Evolutionary conservation across 1,284 basidiomycete genomes (phyloP).

Genomic region (Ganoderma multipileum): DNA sequence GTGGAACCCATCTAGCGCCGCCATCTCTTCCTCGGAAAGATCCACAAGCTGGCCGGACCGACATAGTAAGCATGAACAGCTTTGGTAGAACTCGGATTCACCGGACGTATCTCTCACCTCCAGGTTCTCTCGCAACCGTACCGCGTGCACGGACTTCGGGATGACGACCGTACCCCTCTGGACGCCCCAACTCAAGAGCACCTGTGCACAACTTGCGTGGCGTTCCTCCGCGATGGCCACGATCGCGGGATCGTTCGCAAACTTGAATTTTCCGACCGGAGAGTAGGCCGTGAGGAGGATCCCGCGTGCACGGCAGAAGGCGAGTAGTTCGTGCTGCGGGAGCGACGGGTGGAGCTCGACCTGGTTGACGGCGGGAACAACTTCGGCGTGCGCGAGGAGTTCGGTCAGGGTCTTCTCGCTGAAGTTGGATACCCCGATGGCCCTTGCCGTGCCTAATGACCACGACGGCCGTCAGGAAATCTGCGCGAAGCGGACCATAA

Average conservation of each 20-base stretch:
- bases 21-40: slow-evolving; percentile 47
- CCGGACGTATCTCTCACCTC: slow-evolving; percentile 36
- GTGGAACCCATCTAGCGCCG: slow-evolving; percentile 47
- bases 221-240: slow-evolving; percentile 53
- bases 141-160: slow-evolving; percentile 54
- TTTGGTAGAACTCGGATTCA: not conserved
- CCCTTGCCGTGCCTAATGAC: slow-evolving; percentile 44
- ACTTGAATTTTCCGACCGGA: slow-evolving; percentile 50
- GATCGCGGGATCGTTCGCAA: slow-evolving; percentile 41
- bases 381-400: slow-evolving; percentile 43
- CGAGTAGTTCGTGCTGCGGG: slow-evolving; percentile 51
- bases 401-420: slow-evolving; percentile 54
- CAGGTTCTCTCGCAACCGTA: slow-evolving; percentile 54
- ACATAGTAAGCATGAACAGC: not conserved
- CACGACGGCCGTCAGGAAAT: slow-evolving; percentile 47
- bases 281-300: slow-evolving; percentile 67
- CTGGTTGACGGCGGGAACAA: slow-evolving; percentile 62
- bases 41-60: slow-evolving; percentile 42
- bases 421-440: slow-evolving; percentile 73
- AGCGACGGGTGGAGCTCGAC: slow-evolving; percentile 54
- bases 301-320: slow-evolving; percentile 52
- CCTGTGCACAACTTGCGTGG: slow-evolving; percentile 52
- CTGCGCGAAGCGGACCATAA: not conserved
- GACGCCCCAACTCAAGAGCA: slow-evolving; percentile 58
- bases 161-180: slow-evolving; percentile 49